Conservation (phyloP, 805 yeast species). For the Candida krabiensis region DNA sequence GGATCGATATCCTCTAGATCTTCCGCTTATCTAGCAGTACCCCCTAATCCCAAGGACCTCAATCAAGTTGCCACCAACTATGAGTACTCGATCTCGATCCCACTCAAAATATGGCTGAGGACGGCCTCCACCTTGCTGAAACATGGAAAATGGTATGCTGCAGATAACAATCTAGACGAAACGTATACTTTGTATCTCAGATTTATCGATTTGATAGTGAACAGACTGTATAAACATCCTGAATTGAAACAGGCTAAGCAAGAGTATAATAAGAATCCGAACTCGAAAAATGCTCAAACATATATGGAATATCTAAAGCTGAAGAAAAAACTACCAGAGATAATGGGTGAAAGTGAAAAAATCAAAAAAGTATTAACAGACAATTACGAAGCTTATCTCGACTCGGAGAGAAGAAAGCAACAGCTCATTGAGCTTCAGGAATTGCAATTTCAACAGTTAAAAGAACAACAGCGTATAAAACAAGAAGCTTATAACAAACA, state of each 20-base stretch:
- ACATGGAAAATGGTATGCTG: conserved; percentile 47
- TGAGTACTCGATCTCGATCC: conserved; percentile 50
- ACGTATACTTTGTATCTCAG: conserved; percentile 59
- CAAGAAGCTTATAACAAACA: conserved; percentile 12
- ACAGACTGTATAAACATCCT: conserved; percentile 47
- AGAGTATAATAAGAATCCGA: conserved; percentile 18
- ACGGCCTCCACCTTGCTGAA: conserved; percentile 47
- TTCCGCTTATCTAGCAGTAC: conserved; percentile 13
- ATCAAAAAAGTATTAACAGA: conserved; percentile 27
- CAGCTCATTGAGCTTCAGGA: conserved; percentile 23
- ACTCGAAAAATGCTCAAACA: conserved; percentile 24
- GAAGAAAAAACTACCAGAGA: conserved; percentile 20
- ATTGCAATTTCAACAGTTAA: conserved; percentile 17
- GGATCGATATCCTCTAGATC: conserved; percentile 17
- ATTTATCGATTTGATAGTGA: conserved; percentile 56
- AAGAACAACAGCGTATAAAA: conserved; percentile 17
- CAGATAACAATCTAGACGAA: conserved; percentile 43
- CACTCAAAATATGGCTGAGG: conserved; percentile 55
- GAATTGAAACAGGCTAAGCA: conserved; percentile 33
- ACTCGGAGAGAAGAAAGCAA: conserved; percentile 21
- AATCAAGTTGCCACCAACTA: conserved; percentile 51
- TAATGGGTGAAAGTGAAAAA: conserved; percentile 33
- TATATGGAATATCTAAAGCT: conserved; percentile 27
- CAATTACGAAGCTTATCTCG: conserved; percentile 24
- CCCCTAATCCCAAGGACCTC: conserved; percentile 36